Percentiles rank a stretch among this genome's conserved stretches.
These are phyloP conservation scores for Leccinum ponderosum DNA, from an alignment of 1,284 basidiomycete genomes.

Conservation along the genomic window DNA sequence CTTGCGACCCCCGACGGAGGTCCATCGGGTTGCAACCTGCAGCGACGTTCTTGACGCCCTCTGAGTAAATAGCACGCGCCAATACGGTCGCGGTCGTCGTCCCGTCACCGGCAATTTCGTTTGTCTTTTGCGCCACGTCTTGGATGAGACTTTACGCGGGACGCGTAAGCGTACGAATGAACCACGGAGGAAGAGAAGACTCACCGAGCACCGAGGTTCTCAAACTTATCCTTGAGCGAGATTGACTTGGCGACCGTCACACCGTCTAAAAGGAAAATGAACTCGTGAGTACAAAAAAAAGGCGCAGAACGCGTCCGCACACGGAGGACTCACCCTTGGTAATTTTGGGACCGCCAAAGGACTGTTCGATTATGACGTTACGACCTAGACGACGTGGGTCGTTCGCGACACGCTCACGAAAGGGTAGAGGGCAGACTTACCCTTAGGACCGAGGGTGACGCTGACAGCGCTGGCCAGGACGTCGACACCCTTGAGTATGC, in stretches of 20 bases:
- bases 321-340: constrained; percentile 72
- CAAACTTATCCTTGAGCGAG: constrained; percentile 95
- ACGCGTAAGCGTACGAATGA: constrained; percentile 2
- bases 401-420: constrained; percentile 1
- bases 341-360: constrained; percentile 97
- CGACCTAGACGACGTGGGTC: constrained; percentile 54
- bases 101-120: constrained; percentile 97
- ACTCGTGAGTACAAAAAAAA: not conserved
- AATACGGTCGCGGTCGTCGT: constrained; percentile 98
- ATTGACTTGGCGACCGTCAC: constrained; percentile 98
- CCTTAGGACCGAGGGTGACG: constrained; percentile 96
- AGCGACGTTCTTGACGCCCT: constrained; percentile 99
- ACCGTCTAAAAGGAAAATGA: constrained; percentile 65
- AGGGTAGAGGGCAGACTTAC: constrained; percentile 38
- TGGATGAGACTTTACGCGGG: constrained; percentile 72
- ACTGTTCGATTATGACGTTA: constrained; percentile 99
- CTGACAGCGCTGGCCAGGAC: constrained; percentile 94
- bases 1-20: constrained; percentile 94
- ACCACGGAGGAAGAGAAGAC: constrained; percentile 22
- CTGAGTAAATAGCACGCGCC: constrained; percentile 95
- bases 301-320: too few species aligned
- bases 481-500: constrained; percentile 95
- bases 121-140: constrained; percentile 95
- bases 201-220: constrained; percentile 97
- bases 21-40: constrained; percentile 99